A percentile compares a stretch with the other conserved stretches of the same genome.
phyloP scores from a whole-genome alignment of 1,284 basidiomycete species.

The Ustilago lituana region DNA sequence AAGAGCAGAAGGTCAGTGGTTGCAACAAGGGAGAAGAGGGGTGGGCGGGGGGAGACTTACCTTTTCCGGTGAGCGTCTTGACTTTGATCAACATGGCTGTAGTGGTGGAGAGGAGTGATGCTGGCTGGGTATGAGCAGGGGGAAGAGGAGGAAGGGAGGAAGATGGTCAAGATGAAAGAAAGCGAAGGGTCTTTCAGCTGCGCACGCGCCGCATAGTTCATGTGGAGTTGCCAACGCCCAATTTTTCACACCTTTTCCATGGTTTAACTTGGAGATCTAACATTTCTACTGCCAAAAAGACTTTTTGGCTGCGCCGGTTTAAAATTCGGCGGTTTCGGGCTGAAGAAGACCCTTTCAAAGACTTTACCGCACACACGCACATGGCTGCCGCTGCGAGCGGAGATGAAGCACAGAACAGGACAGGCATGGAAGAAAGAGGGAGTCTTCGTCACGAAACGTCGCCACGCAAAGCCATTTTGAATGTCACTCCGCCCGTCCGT shows the following conservation, averaged over 20 bases:
- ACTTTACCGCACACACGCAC: too few relatives aligned
- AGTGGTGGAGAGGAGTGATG: too few relatives aligned
- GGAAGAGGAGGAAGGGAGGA: neutral
- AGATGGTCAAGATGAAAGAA: slow-evolving; percentile 1
- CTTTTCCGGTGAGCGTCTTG: slow-evolving; percentile 90
- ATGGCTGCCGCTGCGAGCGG: neutral
- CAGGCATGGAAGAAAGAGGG: too few relatives aligned
- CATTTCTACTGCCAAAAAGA: too few relatives aligned
- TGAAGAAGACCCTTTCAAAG: too few relatives aligned
- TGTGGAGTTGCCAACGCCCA: too few relatives aligned
- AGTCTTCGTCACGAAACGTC: slow-evolving; percentile 4
- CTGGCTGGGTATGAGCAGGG: too few relatives aligned
- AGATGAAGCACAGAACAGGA: neutral
- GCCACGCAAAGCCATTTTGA: slow-evolving; percentile 13
- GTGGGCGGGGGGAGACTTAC: slow-evolving; percentile 69
- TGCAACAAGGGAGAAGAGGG: neutral
- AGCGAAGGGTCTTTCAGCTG: slow-evolving; percentile 3
- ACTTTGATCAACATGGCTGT: slow-evolving; percentile 66
- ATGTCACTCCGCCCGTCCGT: neutral
- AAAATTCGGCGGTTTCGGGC: too few relatives aligned
- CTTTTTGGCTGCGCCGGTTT: too few relatives aligned
- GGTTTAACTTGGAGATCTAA: too few relatives aligned
- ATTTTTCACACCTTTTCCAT: too few relatives aligned
- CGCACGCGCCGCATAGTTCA: neutral
- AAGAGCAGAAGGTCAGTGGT: neutral